Evolutionary conservation across 768 basidiomycete species (phyloP).

Genomic region (Cyathus striatus): DNA sequence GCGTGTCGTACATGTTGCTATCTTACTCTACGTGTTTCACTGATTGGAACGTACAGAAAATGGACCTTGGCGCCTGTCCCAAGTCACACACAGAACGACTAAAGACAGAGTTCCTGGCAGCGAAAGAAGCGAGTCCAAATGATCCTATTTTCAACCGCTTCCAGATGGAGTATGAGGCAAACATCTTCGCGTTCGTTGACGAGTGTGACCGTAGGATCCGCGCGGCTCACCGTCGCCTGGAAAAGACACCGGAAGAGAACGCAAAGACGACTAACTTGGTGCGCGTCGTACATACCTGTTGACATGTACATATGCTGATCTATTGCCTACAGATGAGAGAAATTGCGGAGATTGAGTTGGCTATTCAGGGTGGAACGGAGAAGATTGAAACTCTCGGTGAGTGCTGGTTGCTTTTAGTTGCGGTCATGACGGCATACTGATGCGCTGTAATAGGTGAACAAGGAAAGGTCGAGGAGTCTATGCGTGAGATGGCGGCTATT

Average conservation of each 20-base stretch:
- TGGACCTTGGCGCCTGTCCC: constrained; percentile 97
- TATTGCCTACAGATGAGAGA: constrained; percentile 76
- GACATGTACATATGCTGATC: not conserved
- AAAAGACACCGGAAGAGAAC: constrained; percentile 99
- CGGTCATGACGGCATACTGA: not conserved
- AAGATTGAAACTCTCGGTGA: constrained; percentile 92
- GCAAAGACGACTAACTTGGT: constrained; percentile 97
- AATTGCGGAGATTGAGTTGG: constrained; percentile 98
- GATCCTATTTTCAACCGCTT: constrained; percentile 83
- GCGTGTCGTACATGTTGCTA: constrained; percentile 21
- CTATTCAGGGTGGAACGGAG: constrained; percentile 97
- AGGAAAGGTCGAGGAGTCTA: constrained; percentile 98
- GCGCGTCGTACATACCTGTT: constrained; percentile 14
- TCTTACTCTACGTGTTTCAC: constrained; percentile 3
- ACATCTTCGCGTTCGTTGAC: constrained; percentile 94
- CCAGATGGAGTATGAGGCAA: constrained; percentile 93
- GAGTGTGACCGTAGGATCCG: constrained; percentile 97
- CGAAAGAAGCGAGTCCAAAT: constrained; percentile 67
- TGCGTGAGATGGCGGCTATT: constrained; percentile 96
- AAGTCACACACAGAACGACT: constrained; percentile 94
- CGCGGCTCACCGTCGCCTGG: constrained; percentile 87
- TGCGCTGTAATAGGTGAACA: constrained; percentile 68
- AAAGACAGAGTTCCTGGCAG: constrained; percentile 84
- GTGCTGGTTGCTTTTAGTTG: constrained; percentile 12
- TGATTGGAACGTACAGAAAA: constrained; percentile 62